Evolutionary conservation across 306 rosid species (phyloP).

Genomic region (Trichosanthes cucumerina): DNA sequence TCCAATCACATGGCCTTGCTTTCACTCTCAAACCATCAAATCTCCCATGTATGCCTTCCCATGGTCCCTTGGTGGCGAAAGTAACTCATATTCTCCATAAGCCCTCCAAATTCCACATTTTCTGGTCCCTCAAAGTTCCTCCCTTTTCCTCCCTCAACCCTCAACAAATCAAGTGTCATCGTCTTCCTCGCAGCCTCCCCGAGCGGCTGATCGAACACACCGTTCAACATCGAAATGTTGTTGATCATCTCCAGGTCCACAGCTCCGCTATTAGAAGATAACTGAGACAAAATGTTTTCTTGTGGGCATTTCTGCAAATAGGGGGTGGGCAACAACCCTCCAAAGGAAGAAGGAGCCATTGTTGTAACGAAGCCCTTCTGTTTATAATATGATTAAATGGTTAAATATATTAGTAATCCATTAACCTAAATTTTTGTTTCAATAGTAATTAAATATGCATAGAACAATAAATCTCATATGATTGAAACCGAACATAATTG

Average conservation of each 20-base stretch:
- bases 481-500: too few relatives aligned
- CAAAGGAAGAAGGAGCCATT: conserved; percentile 48
- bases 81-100: conserved; percentile 1
- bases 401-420: not conserved
- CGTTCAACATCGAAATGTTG: not conserved
- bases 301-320: conserved; percentile 8
- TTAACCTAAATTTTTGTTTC: too few relatives aligned
- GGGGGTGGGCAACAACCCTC: conserved; percentile 11
- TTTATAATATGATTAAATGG: not conserved
- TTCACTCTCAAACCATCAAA: not conserved
- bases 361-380: conserved; percentile 5
- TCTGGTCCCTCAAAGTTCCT: not conserved
- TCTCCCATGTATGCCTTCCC: not conserved
- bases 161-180: conserved; percentile 70
- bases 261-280: not conserved
- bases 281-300: conserved; percentile 14
- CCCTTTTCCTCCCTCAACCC: conserved; percentile 34
- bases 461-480: too few relatives aligned
- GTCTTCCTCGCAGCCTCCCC: conserved; percentile 3
- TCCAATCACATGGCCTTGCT: not conserved
- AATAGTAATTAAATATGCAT: too few relatives aligned
- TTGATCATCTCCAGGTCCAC: not conserved
- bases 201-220: not conserved
- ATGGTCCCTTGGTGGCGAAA: not conserved
- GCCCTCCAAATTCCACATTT: conserved; percentile 39